Base-by-base conservation (phyloP, 352 stramenopile genomes). In the Pythium grandisporangium region DNA sequence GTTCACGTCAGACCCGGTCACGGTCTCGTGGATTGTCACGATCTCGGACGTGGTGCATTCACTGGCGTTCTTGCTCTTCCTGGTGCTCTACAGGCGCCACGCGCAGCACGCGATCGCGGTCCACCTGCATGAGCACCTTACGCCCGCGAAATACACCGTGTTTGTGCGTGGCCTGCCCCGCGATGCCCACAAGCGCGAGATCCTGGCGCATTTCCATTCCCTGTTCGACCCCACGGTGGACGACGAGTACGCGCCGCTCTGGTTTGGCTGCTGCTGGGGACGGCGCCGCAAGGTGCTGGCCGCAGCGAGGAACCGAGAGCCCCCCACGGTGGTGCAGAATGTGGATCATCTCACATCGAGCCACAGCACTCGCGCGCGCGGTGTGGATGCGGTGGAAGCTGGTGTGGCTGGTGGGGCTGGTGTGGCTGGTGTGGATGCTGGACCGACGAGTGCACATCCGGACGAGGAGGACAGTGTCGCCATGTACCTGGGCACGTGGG, bases 401-500 rank as follows among this genome's bases (percentile, higher is more conserved):
- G n/a, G n/a, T n/a, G n/a, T n/a, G n/a, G n/a, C n/a, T n/a, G n/a
- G n/a, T n/a, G n/a, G n/a, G n/a, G n/a, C n/a, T n/a, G n/a, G n/a
- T n/a, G n/a, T n/a, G n/a, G n/a, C n/a, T n/a, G n/a, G n/a, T n/a
- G n/a, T n/a, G n/a, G n/a, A n/a, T n/a, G n/a, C n/a, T n/a, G n/a
- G n/a, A n/a, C n/a, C n/a, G n/a, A n/a, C n/a, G n/a, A n/a, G n/a
- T n/a, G n/a, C n/a, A n/a, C n/a, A n/a, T n/a, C n/a, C n/a, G n/a
- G n/a, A n/a, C n/a, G 68, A 22, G 2, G 67, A 52, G 7, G 51
- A 60, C 16, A 78, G 41, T 3, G 77, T 78, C 29, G 53, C 59
- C 2, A 52, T 89, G 40, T 95, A 95, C 35, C 11, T 91, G 3
- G 63, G 70, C 34, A 82, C 70, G n/a, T 95, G 81, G 84, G 72